These are phyloP conservation scores for Leccinum variicolor DNA, from an alignment of 768 basidiomycete species.

Conservation along the genomic window DNA sequence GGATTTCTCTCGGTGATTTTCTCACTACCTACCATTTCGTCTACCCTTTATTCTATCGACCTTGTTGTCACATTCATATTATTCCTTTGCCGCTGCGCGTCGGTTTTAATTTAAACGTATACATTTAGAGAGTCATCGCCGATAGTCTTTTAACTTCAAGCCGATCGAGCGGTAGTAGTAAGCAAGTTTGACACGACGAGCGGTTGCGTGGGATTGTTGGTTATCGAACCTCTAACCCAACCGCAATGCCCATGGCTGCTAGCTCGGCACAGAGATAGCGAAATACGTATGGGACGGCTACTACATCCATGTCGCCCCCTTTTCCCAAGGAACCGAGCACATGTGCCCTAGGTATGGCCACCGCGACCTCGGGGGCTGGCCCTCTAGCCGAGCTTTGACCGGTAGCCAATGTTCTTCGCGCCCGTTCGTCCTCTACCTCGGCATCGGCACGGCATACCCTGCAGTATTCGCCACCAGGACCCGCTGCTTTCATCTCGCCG, in stretches of 20 bases:
- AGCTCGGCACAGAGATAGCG: conserved; percentile 92
- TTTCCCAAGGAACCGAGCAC: conserved; percentile 55
- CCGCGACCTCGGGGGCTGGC: conserved; percentile 51
- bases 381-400: conserved; percentile 44
- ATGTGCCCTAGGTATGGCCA: conserved; percentile 66
- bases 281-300: conserved; percentile 95
- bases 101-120: conserved; percentile 16
- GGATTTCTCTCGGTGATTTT: conserved; percentile 6
- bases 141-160: not conserved
- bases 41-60: conserved; percentile 12
- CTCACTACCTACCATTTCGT: conserved; percentile 11
- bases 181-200: not conserved
- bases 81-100: conserved; percentile 11
- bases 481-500: conserved; percentile 53
- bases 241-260: conserved; percentile 96
- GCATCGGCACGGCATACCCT: conserved; percentile 80
- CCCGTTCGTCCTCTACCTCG: conserved; percentile 59
- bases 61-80: conserved; percentile 11
- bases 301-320: conserved; percentile 87
- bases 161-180: not conserved
- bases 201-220: not conserved
- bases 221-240: conserved; percentile 74
- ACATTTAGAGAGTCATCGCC: conserved; percentile 3
- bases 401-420: conserved; percentile 56
- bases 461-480: conserved; percentile 91